A percentile compares a stretch with the other conserved stretches of the same genome.
Conservation (phyloP, 2,329 filamentous ascomycete species). For the Ceratocystiopsis minuta region DNA sequence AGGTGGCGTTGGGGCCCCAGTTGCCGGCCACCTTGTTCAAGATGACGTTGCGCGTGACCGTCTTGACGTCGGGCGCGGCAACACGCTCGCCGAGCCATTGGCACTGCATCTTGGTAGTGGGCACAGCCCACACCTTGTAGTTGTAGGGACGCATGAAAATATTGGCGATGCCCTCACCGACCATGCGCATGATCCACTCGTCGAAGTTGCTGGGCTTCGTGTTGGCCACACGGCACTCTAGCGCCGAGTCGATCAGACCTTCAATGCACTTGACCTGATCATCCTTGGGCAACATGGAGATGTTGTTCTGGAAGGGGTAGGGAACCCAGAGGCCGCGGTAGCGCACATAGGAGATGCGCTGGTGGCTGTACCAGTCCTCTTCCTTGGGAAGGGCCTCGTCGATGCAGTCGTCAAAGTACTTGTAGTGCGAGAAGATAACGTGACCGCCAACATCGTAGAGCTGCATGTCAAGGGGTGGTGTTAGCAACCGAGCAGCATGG, state of each 20-base stretch:
- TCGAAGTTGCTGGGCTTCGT: constrained; percentile 94
- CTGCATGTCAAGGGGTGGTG: constrained; percentile 26
- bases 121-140: constrained; percentile 99
- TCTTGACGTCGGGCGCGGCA: constrained; percentile 88
- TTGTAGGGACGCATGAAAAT: constrained; percentile 99
- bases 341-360: constrained; percentile 97
- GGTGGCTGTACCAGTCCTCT: constrained; percentile 92
- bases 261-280: constrained; percentile 92
- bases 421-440: constrained; percentile 99
- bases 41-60: constrained; percentile 82
- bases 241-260: constrained; percentile 83
- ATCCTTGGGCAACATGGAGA: constrained; percentile 92
- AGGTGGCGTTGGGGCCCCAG: constrained; percentile 97
- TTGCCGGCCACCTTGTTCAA: constrained; percentile 89
- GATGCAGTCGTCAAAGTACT: constrained; percentile 99
- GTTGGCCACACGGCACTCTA: constrained; percentile 71
- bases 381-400: constrained; percentile 89
- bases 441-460: constrained; percentile 97
- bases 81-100: constrained; percentile 97
- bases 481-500: neutral
- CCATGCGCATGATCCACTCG: constrained; percentile 92
- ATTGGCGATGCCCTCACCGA: constrained; percentile 75
- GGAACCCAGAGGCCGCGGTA: constrained; percentile 95
- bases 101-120: constrained; percentile 99
- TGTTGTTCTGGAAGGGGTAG: constrained; percentile 99